Base-by-base conservation (phyloP, 1,284 basidiomycete genomes). In the Puccinia coronata region DNA sequence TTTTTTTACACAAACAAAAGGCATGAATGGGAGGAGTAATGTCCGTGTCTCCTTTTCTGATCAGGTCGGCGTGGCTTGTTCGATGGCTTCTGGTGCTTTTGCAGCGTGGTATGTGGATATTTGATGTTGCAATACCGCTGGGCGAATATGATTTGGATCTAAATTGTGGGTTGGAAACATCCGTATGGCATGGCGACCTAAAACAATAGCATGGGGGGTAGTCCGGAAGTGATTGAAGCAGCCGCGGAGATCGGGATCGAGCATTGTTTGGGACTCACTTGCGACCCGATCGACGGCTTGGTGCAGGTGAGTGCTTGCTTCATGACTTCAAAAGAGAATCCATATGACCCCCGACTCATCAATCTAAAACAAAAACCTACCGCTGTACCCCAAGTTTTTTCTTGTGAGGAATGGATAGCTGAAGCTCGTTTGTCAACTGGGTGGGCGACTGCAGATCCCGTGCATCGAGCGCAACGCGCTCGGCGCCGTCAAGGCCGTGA, bases 161-260 rank as follows among this genome's bases (percentile, higher is more conserved):
- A n/a, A n/a, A n/a, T n/a, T n/a, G n/a, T n/a, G n/a, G n/a, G n/a
- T n/a, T n/a, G n/a, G n/a, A n/a, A n/a, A n/a, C n/a, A n/a, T n/a
- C n/a, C n/a, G n/a, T n/a, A n/a, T n/a, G n/a, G n/a, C n/a, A n/a
- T n/a, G n/a, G n/a, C n/a, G n/a, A n/a, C n/a, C n/a, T n/a, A 74
- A 82, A 49, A 63, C 51, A 71, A 82, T 59, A 39, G 51, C 43
- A 81, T 85, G 74, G 86, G 85, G 63, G 87, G 85, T 0, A 85
- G 84, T 9, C 86, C 87, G 0, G 82, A 84, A 28, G 86, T 88
- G 47, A 87, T 89, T 59, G 85, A 88, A 18, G 87, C 95, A 89
- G 96, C 96, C 20, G 96, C 96, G 59, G 96, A 98, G 86, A 96
- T 96, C 80, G 95, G 94, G 2, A 96, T 97, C 82, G 87, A 87